These are phyloP conservation scores for Naganishia onofrii DNA, from an alignment of 768 basidiomycete genomes.

Conservation along the genomic window DNA sequence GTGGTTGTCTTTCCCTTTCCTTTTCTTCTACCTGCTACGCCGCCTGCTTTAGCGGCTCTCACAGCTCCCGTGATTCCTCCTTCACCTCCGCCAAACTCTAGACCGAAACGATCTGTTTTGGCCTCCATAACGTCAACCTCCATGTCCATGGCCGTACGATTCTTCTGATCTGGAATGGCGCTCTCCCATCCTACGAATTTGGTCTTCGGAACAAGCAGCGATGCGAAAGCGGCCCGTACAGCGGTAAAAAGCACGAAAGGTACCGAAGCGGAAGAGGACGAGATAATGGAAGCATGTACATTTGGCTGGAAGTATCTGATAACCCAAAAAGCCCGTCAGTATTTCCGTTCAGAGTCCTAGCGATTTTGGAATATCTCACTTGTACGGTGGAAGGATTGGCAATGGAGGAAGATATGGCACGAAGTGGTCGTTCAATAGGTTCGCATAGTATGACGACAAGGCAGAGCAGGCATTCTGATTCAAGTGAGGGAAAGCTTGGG, in stretches of 20 bases:
- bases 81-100: constrained; percentile 29
- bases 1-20: constrained; percentile 35
- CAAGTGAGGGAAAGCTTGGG: constrained; percentile 45
- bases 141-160: constrained; percentile 26
- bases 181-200: constrained; percentile 44
- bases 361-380: constrained; percentile 33
- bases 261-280: constrained; percentile 40
- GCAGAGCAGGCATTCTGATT: constrained; percentile 27
- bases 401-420: constrained; percentile 46
- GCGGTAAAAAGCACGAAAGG: constrained; percentile 42
- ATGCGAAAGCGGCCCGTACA: constrained; percentile 45
- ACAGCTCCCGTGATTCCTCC: constrained; percentile 51
- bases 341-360: not conserved
- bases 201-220: constrained; percentile 44
- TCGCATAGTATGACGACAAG: constrained; percentile 41
- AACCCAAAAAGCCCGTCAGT: not conserved
- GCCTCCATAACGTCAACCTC: constrained; percentile 27
- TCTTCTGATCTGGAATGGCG: constrained; percentile 25
- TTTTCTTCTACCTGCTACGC: constrained; percentile 19
- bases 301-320: constrained; percentile 49
- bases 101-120: constrained; percentile 38
- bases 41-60: constrained; percentile 32
- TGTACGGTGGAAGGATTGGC: constrained; percentile 42
- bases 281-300: constrained; percentile 46
- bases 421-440: constrained; percentile 45